Base-by-base conservation (phyloP, 805 yeast genomes). In the Tetrapisispora iriomotensis region DNA sequence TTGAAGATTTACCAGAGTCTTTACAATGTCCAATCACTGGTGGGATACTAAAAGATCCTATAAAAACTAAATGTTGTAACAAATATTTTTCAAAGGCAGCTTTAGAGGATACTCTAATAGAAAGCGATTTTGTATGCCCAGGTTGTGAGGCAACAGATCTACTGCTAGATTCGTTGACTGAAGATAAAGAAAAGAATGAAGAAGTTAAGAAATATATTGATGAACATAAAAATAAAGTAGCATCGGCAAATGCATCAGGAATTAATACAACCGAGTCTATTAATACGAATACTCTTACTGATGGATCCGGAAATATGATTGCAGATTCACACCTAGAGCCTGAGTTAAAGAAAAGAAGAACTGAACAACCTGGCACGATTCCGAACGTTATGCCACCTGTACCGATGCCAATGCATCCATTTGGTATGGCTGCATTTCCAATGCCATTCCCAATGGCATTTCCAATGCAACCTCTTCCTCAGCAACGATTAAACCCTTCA, bases 121-220 rank as follows among this genome's bases (percentile, higher is more conserved):
- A 84, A 21, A 73, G 77, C 40, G 97, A 90, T 54, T 90, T 90
- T 63, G 77, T 74, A 28, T 90, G 98, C 62, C 97, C 98, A 5
- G 79, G 77, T 46, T 90, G 98, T 65, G 75, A 72, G 2, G 71
- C 69, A 14, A 76, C 74, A 19, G 96, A 87, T 42, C 70, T 84
- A 1, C 77, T 77, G 44, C 67, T 90, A 36, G 98, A 90, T 60
- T 72, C 79, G 14, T 65, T 90, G 34, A 66, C 67, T 5, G 67
- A 70, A 1, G 87, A 85, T 53, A 66, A 67, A 34, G 83, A 72
- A n/a, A 65, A 76, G 54, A 73, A 73, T 40, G 58, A 62, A 24
- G 69, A 74, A 40, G 71, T 88, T 15, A 62, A 71, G 23, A 66
- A 68, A 26, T 83, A 68, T 42, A 45, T 75, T 6, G 66, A 68